phyloP scores from a whole-genome alignment of 2,329 filamentous ascomycete species.

The Aspergillus sp. region DNA sequence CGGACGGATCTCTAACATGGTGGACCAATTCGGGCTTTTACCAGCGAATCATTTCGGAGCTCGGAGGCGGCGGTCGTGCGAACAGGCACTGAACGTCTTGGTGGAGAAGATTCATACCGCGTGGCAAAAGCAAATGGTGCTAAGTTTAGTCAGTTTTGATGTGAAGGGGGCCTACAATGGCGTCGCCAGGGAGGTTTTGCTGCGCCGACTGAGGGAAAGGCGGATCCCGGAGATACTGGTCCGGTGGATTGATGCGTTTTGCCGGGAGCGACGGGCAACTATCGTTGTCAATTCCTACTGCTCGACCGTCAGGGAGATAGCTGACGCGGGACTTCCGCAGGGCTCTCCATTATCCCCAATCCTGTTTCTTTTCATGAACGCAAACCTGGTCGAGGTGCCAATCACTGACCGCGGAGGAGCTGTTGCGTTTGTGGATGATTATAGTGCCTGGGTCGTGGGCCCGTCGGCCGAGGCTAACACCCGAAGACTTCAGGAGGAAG shows the following conservation, averaged over 20 bases:
- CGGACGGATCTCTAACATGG: slow-evolving; percentile 28
- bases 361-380: slow-evolving; percentile 41
- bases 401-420: slow-evolving; percentile 28
- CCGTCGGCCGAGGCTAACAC: too few species aligned
- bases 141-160: slow-evolving; percentile 39
- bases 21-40: slow-evolving; percentile 30
- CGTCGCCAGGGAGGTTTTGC: slow-evolving; percentile 36
- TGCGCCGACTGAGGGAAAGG: slow-evolving; percentile 32
- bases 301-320: slow-evolving; percentile 12
- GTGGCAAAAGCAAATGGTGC: slow-evolving; percentile 29
- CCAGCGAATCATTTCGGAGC: slow-evolving; percentile 41
- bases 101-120: slow-evolving; percentile 29
- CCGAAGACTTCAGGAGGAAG: too few species aligned
- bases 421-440: slow-evolving; percentile 14
- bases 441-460: too few species aligned
- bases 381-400: slow-evolving; percentile 33
- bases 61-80: slow-evolving; percentile 33
- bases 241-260: slow-evolving; percentile 29
- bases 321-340: slow-evolving; percentile 18
- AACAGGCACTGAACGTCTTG: slow-evolving; percentile 34
- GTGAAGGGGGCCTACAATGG: slow-evolving; percentile 45
- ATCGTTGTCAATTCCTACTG: slow-evolving; percentile 21
- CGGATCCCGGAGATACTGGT: slow-evolving; percentile 16
- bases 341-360: slow-evolving; percentile 37
- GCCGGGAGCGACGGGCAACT: slow-evolving; percentile 21